Evolutionary conservation across 495 filamentous ascomycete species (phyloP), one percentile per base, ranked within the genome.

Genomic region (Acidomyces sp.): DNA sequence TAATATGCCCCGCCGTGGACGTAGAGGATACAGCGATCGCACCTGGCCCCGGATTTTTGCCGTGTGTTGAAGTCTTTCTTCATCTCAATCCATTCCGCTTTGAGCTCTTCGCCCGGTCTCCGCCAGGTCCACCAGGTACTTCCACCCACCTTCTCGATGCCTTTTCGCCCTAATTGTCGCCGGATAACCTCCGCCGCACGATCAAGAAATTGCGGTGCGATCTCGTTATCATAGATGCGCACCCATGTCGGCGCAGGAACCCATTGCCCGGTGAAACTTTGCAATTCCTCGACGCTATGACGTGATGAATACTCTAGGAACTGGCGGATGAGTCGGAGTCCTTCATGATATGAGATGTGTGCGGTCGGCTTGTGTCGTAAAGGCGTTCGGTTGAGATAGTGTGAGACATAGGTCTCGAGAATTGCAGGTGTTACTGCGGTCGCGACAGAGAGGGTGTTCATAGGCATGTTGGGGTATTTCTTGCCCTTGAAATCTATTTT

Each of bases 21-120:
- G 60, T 96, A 96, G 18, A 96, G 64, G 79, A 96, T 93, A 18
- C 90, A 77, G 20, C 83, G 73, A 48, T 78, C 82, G 6, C 70
- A 67, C 21, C 70, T 60, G 34, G 71, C 68, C 3, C 57, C 61
- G 0, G 59, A 58, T 53, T 68, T 68, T 59, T 78, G 80, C 39
- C 80, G 70, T 52, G 78, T 71, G 34, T 78, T 61, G 51, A 86
- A 80, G 50, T 95, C 82, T 39, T 71, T 68, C 41, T 74, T 75
- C 87, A 94, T 94, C 67, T 94, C 90, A 47, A 96, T 79, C 88
- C 85, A 95, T 56, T 96, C 90, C 1, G 81, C 85, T 54, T 74
- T 75, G 36, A 92, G 59, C 0, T 72, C 70, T 22, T 63, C 67
- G 12, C 70, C 62, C 0, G 69, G 67, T 12, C 65, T 62, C 39